Percentiles rank a stretch among this genome's conserved stretches.
phyloP scores from a whole-genome alignment of 306 rosid species.

The Purshia tridentata region DNA sequence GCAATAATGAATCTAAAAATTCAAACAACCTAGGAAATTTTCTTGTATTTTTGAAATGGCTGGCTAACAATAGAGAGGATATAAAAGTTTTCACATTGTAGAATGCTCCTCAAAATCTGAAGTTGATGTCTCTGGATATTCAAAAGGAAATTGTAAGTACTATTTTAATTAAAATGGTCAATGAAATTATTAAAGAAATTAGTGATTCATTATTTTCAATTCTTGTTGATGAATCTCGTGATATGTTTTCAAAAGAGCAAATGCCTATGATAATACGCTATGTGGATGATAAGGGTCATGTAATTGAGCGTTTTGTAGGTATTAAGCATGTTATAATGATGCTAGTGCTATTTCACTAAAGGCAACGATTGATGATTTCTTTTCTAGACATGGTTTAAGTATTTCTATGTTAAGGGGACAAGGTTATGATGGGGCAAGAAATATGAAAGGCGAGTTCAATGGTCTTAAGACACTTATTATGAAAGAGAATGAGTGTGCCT shows the following conservation, averaged over 20 bases:
- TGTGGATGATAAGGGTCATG: not conserved
- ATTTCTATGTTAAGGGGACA: not conserved
- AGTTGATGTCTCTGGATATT: not conserved
- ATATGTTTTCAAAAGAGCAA: not conserved
- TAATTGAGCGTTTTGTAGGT: not conserved
- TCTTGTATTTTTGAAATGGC: not conserved
- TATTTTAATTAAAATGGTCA: not conserved
- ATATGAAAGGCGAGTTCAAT: no score
- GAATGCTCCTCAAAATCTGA: no score
- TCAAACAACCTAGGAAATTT: not conserved
- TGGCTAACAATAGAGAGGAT: not conserved
- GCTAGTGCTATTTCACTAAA: conserved; percentile 3
- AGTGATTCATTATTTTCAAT: not conserved
- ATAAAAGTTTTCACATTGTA: not conserved
- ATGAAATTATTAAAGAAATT: not conserved
- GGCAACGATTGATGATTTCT: not conserved
- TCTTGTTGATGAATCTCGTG: no score
- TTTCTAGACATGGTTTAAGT: conserved; percentile 14
- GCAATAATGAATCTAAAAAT: not conserved
- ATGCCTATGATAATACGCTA: not conserved
- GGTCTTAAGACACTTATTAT: no score
- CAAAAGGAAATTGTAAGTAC: not conserved
- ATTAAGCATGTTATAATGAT: not conserved
- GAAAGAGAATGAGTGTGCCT: no score
- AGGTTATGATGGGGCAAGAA: no score